Evolutionary conservation across 2,329 filamentous ascomycete genomes (phyloP).

Genomic region (Xylaria sp.): DNA sequence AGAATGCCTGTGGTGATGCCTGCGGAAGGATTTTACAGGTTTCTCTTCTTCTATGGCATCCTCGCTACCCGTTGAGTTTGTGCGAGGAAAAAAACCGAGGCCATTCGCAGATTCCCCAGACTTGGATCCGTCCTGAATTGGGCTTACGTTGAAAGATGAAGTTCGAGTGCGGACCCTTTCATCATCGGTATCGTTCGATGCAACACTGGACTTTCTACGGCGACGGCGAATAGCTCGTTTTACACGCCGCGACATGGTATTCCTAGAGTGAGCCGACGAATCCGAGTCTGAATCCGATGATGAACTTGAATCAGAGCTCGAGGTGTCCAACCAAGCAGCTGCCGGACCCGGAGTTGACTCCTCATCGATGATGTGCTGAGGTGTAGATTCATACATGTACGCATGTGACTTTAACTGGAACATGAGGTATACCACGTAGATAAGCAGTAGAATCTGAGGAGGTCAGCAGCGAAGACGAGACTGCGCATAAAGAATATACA

Average conservation of each 20-base stretch:
- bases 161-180: conserved; percentile 50
- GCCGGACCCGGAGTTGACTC: conserved; percentile 88
- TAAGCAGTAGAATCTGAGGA: conserved; percentile 75
- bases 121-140: conserved; percentile 52
- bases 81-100: conserved; percentile 50
- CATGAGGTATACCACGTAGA: conserved; percentile 85
- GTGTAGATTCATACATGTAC: conserved; percentile 92
- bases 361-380: conserved; percentile 91
- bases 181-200: conserved; percentile 69
- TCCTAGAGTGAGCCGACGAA: conserved; percentile 67
- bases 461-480: conserved; percentile 39
- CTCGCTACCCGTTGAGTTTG: conserved; percentile 56
- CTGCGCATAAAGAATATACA: conserved; percentile 48
- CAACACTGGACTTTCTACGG: conserved; percentile 80
- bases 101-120: conserved; percentile 55
- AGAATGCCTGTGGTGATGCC: conserved; percentile 54
- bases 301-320: conserved; percentile 65
- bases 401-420: conserved; percentile 94
- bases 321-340: conserved; percentile 82
- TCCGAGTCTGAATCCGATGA: conserved; percentile 76
- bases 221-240: conserved; percentile 79
- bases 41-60: conserved; percentile 59
- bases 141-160: conserved; percentile 56
- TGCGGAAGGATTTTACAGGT: conserved; percentile 51
- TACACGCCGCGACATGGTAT: conserved; percentile 78